Conservation (phyloP, 176 grass and related monocot species). For the Oryza officinalis region DNA sequence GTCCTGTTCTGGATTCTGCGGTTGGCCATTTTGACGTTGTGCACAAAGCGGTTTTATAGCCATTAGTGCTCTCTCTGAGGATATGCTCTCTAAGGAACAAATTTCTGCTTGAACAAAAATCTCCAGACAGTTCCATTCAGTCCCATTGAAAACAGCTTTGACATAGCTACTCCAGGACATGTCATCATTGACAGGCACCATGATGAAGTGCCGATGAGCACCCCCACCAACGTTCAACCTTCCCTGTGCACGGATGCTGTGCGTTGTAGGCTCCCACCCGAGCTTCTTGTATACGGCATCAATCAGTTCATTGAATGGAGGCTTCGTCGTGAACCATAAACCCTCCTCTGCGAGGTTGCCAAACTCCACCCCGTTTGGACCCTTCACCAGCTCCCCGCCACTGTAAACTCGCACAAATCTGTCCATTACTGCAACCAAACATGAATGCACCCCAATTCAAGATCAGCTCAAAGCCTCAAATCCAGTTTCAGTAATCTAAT, state of each 20-base stretch:
- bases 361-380: constrained; percentile 31
- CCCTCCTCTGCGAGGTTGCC: constrained; percentile 28
- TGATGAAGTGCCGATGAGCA: constrained; percentile 44
- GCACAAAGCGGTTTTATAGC: background rate
- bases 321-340: constrained; percentile 29
- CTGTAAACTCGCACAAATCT: constrained; percentile 44
- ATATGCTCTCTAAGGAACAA: background rate
- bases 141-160: constrained; percentile 50
- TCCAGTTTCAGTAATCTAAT: background rate
- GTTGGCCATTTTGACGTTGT: background rate
- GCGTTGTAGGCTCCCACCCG: background rate
- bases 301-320: constrained; percentile 36
- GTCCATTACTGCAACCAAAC: constrained; percentile 29
- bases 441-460: background rate
- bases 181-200: constrained; percentile 17
- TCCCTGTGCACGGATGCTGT: background rate
- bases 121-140: constrained; percentile 45
- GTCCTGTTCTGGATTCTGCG: constrained; percentile 1
- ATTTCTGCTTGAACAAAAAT: constrained; percentile 45
- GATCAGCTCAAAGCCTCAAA: background rate
- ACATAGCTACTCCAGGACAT: constrained; percentile 50
- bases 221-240: constrained; percentile 40
- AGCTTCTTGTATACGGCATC: constrained; percentile 31
- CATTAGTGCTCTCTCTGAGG: constrained; percentile 3
- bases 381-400: constrained; percentile 36